Percentiles rank a stretch among this genome's conserved stretches.
These are phyloP conservation scores for Beauveria scarabaeidicola DNA, from an alignment of 2,329 filamentous ascomycete species.

Conservation along the genomic window DNA sequence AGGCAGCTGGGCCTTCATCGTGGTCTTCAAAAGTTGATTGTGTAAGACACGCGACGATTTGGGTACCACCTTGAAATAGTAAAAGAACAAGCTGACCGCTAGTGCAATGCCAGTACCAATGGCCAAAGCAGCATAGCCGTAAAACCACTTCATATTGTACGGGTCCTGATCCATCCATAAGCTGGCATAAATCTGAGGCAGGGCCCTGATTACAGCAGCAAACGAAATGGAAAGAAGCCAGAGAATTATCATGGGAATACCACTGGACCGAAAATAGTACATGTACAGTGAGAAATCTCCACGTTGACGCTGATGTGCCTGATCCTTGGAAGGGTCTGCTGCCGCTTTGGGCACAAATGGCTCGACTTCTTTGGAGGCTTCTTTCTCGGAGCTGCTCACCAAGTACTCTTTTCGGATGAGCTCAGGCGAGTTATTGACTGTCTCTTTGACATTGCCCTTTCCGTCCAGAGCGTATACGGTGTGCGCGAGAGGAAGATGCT, in stretches of 20 bases:
- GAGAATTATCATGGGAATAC: neutral
- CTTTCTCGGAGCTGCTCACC: neutral
- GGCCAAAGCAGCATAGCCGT: slow-evolving; percentile 1
- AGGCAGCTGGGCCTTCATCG: slow-evolving; percentile 13
- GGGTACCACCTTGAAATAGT: slow-evolving; percentile 9
- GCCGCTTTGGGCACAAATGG: neutral
- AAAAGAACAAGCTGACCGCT: slow-evolving; percentile 1
- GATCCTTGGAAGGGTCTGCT: slow-evolving; percentile 2
- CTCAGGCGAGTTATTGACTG: slow-evolving; percentile 7
- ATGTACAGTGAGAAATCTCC: slow-evolving; percentile 11
- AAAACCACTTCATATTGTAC: slow-evolving; percentile 8
- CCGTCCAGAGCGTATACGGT: slow-evolving; percentile 7
- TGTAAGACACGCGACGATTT: slow-evolving; percentile 8
- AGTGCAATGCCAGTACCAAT: neutral
- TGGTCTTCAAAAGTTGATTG: neutral
- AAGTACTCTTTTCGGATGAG: slow-evolving; percentile 4
- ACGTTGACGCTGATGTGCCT: neutral
- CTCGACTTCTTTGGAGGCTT: neutral
- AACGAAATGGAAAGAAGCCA: slow-evolving; percentile 1
- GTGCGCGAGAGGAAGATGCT: slow-evolving; percentile 9
- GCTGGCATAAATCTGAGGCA: slow-evolving; percentile 10
- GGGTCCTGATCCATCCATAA: slow-evolving; percentile 12
- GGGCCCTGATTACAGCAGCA: neutral
- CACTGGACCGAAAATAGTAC: slow-evolving; percentile 9
- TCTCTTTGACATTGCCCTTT: neutral